These are phyloP conservation scores for Aspergillus funiculosus DNA, from an alignment of 495 filamentous ascomycete genomes.

Conservation along the genomic window DNA sequence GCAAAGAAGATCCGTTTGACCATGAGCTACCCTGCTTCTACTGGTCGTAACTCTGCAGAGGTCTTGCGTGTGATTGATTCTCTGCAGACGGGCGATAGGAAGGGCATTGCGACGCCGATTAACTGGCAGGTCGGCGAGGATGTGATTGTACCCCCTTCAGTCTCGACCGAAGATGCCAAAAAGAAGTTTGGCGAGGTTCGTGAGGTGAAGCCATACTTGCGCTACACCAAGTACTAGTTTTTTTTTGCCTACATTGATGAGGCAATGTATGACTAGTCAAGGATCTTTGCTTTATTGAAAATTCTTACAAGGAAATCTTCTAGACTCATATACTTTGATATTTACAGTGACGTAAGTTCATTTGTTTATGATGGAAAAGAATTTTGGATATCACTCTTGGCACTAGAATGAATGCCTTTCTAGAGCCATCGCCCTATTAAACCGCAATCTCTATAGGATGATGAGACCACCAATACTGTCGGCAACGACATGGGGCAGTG, in stretches of 20 bases:
- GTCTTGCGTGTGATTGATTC: conserved; percentile 61
- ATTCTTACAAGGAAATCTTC: too few relatives aligned
- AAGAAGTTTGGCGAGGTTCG: conserved; percentile 61
- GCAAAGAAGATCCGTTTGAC: conserved; percentile 62
- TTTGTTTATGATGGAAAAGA: too few relatives aligned
- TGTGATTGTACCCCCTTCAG: conserved; percentile 60
- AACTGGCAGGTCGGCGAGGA: conserved; percentile 61
- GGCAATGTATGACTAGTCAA: too few relatives aligned
- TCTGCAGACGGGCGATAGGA: conserved; percentile 58
- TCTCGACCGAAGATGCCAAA: conserved; percentile 57
- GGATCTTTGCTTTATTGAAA: too few relatives aligned
- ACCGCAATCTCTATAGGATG: too few relatives aligned
- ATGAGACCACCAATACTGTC: too few relatives aligned
- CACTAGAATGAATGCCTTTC: too few relatives aligned
- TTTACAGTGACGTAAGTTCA: too few relatives aligned
- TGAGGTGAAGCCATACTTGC: conserved; percentile 56
- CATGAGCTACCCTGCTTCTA: conserved; percentile 63
- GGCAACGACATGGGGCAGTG: too few relatives aligned
- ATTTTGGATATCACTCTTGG: too few relatives aligned
- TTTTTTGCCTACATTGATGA: background rate
- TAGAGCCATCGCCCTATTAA: too few relatives aligned
- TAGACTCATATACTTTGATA: too few relatives aligned
- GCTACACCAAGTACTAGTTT: conserved; percentile 21
- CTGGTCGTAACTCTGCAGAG: conserved; percentile 60
- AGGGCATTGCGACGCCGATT: conserved; percentile 59